Evolutionary conservation across 2,329 filamentous ascomycete genomes (phyloP), one percentile per base, ranked within the genome.

Genomic region (Metarhizium guizhouense): DNA sequence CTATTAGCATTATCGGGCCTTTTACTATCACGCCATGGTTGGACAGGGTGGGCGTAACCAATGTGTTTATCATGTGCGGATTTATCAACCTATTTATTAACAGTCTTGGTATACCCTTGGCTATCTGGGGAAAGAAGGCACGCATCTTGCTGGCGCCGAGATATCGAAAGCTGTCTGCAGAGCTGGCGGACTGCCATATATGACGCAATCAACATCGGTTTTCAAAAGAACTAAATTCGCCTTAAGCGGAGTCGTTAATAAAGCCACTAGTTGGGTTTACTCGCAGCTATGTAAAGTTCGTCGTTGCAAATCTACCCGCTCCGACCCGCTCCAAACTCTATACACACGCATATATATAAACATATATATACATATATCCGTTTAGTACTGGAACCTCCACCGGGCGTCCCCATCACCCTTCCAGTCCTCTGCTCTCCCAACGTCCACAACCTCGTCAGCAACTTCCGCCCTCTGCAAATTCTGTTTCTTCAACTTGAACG

Each of bases 331-430:
- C 25, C 25, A 25, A 4, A 4, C 25, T 25, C 25, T 4, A 25
- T 25, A 4, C 25, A 25, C 25, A 25, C 25, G 4, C 3, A 25
- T 25, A 4, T 25, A 25, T 25, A 25, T n/a, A 40, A 14, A 40
- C 36, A 40, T 10, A 40, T 14, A 14, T 40, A 14, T 40, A 10
- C 14, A 11, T 40, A 40, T 40, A 40, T 40, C 4, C 36, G 14
- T 14, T 40, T 42, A 84, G 60, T 76, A 81, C 67, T 83, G 78
- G 56, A 86, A 88, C n/a, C 85, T 72, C 83, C 84, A 88, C 58
- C 84, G 74, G 0, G 78, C 73, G 66, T 88, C 84, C 6, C 76
- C 75, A 65, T 88, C 86, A 2, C 84, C 85, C 52, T 72, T 67
- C 74, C 83, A 86, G 42, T 83, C 79, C 14, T 74, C 72, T 3